Evolutionary conservation across 257 asterid genomes (phyloP).

Genomic region (Agastache rugosa): DNA sequence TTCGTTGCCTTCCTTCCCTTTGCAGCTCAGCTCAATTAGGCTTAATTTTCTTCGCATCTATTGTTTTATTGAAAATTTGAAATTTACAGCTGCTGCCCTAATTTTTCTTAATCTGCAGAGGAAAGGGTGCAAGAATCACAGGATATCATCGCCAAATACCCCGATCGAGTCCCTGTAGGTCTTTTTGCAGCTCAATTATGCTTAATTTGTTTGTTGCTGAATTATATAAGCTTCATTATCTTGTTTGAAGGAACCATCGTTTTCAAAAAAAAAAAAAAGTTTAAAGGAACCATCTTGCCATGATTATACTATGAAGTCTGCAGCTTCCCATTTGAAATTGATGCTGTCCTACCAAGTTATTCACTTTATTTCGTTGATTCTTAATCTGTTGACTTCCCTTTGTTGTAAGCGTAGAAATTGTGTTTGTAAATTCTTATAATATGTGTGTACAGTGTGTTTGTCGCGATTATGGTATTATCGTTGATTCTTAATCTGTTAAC

Average conservation of each 20-base stretch:
- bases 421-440: not conserved
- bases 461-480: not conserved
- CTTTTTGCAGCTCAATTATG: not conserved
- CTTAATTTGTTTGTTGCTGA: not conserved
- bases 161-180: conserved; percentile 89
- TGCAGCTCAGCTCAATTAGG: not conserved
- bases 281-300: not conserved
- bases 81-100: not conserved
- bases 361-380: conserved; percentile 14
- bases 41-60: not conserved
- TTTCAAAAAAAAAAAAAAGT: too few species aligned
- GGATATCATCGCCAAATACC: conserved; percentile 82
- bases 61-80: not conserved
- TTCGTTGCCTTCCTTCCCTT: conserved; percentile 32
- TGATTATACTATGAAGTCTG: not conserved
- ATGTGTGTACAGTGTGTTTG: not conserved
- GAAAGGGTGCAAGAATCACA: conserved; percentile 74
- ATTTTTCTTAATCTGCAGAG: conserved; percentile 48
- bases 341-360: not conserved
- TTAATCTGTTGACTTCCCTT: not conserved
- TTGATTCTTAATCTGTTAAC: not conserved
- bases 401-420: not conserved
- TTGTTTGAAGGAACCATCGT: not conserved
- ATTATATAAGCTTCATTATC: not conserved
- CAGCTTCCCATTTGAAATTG: not conserved